These are phyloP conservation scores for Stagonosporopsis vannaccii DNA, from an alignment of 2,329 filamentous ascomycete species.

Conservation along the genomic window DNA sequence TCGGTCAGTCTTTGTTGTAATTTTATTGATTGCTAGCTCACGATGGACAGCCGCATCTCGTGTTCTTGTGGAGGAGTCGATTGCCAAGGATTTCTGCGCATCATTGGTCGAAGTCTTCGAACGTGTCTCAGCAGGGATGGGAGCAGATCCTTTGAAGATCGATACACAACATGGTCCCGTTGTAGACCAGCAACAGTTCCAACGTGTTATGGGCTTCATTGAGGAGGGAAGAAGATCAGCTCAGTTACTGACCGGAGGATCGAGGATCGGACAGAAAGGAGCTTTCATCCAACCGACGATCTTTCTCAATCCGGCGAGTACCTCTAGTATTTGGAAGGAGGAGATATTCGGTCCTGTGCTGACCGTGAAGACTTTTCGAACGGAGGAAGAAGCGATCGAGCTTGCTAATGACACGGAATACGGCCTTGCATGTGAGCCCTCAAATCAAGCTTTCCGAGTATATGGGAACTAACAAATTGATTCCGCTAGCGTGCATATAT, in stretches of 20 bases:
- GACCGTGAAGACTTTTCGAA: slow-evolving; percentile 42
- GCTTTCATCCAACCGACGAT: slow-evolving; percentile 40
- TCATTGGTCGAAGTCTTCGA: slow-evolving; percentile 31
- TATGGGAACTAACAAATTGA: no score
- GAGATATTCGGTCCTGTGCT: slow-evolving; percentile 47
- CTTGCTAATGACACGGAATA: slow-evolving; percentile 44
- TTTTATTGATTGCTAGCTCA: slow-evolving; percentile 53
- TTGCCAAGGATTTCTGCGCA: slow-evolving; percentile 39
- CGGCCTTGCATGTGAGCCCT: slow-evolving; percentile 22
- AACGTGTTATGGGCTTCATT: not conserved
- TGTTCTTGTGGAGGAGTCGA: slow-evolving; percentile 48
- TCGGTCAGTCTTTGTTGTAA: slow-evolving; percentile 40
- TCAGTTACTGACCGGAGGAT: not conserved
- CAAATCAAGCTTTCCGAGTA: no score
- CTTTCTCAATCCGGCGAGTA: slow-evolving; percentile 36
- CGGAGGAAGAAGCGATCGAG: slow-evolving; percentile 42
- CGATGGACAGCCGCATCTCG: slow-evolving; percentile 64
- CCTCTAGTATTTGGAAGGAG: slow-evolving; percentile 40
- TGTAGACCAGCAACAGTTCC: slow-evolving; percentile 20
- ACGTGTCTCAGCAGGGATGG: not conserved
- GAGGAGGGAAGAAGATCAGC: not conserved
- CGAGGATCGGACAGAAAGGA: slow-evolving; percentile 11
- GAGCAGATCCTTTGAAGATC: slow-evolving; percentile 26
- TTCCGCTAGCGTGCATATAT: not conserved
- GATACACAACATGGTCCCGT: slow-evolving; percentile 33